Base-by-base conservation (phyloP, 1,139 yeast species). In the Saccharomyces hybrid region DNA sequence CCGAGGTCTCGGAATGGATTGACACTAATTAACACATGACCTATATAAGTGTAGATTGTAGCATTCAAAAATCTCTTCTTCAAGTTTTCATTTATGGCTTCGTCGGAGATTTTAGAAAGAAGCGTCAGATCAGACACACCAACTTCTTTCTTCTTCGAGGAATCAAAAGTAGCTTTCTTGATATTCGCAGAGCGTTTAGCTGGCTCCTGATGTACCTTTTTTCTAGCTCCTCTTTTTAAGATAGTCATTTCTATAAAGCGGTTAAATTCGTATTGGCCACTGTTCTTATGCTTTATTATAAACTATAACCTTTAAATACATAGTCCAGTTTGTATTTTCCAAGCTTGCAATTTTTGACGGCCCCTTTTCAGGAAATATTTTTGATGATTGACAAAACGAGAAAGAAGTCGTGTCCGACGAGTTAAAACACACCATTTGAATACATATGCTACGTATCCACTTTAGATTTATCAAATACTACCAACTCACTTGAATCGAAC, bases 1-100 rank as follows among this genome's bases (percentile, higher is more conserved):
- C 99, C 99, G 66, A 95, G 77, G 70, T 95, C 99, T 61, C 91
- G 82, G 74, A 95, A 95, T 2, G 99, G 99, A 66, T 95, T 95
- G 54, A 95, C 97, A 7, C 97, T 90, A 64, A 95, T 93, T 70
- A 93, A 78, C 66, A 86, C 95, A 74, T 86, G 90, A 0, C 95
- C 95, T 66, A 86, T 85, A 70, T 88, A 85, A 0, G 96, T 89
- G 70, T 95, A 95, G 60, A 95, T 95, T 47, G 91, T 80, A 50
- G 88, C 93, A 68, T 90, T 90, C 75, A 85, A 82, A 70, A 93
- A 95, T 57, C 99, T 78, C 68, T 89, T 89, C 66, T 88, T 83
- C 63, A 95, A 77, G 71, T 95, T 95, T 29, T 90, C 96, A 70
- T 91, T 90, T 74, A 95, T 95, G 47, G 96, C 81, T 58, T 89